These are phyloP conservation scores for Coemansia sp. DNA, from an alignment of 192 early-diverging fungal genomes.

Conservation along the genomic window DNA sequence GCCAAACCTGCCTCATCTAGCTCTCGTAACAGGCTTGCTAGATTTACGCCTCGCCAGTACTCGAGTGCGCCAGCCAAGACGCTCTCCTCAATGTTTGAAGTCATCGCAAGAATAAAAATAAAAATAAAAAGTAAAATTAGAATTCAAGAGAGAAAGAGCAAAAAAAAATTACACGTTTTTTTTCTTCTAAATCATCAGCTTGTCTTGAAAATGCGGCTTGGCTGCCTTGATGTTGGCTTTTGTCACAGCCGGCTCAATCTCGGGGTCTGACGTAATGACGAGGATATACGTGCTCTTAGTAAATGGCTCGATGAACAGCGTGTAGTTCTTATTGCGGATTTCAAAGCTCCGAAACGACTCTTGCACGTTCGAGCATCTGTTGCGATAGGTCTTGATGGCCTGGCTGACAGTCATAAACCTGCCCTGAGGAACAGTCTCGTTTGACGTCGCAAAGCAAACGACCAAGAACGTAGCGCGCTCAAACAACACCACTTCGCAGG, in stretches of 20 bases:
- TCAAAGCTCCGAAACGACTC: conserved; percentile 88
- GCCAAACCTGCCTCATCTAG: conserved; percentile 79
- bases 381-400: conserved; percentile 52
- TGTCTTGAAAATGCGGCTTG: conserved; percentile 31
- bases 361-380: conserved; percentile 57
- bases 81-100: conserved; percentile 20
- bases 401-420: conserved; percentile 47
- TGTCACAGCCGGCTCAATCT: conserved; percentile 56
- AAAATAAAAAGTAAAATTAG: not conserved
- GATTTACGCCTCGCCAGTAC: conserved; percentile 63
- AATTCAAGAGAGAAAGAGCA: not conserved
- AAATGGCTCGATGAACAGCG: conserved; percentile 58
- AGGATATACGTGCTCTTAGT: conserved; percentile 60
- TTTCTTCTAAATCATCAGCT: not conserved
- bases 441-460: conserved; percentile 62
- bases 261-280: conserved; percentile 50
- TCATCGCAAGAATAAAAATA: conserved; percentile 10
- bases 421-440: not conserved
- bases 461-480: conserved; percentile 96
- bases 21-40: conserved; percentile 67
- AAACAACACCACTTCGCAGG: conserved; percentile 94
- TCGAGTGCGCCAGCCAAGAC: conserved; percentile 48
- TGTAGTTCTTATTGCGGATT: conserved; percentile 67
- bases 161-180: conserved; percentile 5
- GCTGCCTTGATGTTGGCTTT: conserved; percentile 55